These are phyloP conservation scores for Talaromyces stipitatus DNA, from an alignment of 495 filamentous ascomycete genomes.

Conservation along the genomic window DNA sequence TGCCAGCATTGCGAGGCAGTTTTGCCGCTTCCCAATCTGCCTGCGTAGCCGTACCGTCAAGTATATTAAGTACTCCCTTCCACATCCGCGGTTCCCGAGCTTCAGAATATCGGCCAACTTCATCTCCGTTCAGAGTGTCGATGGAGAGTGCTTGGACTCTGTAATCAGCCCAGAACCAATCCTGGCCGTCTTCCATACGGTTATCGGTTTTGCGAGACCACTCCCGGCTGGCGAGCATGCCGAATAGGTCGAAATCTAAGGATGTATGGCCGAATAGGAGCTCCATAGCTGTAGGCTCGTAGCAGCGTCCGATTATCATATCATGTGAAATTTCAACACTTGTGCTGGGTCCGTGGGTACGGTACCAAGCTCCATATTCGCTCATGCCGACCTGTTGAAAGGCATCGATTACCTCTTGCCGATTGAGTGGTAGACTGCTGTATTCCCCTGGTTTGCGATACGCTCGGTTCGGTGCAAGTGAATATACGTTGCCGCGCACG, in stretches of 20 bases:
- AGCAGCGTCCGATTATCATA: conserved; percentile 47
- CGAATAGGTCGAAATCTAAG: conserved; percentile 25
- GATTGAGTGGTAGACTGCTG: conserved; percentile 19
- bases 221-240: conserved; percentile 29
- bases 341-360: conserved; percentile 25
- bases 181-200: conserved; percentile 33
- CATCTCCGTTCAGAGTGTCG: conserved; percentile 43
- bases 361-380: conserved; percentile 43
- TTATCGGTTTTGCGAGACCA: conserved; percentile 35
- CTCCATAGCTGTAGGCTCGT: conserved; percentile 39
- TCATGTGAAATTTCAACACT: conserved; percentile 38
- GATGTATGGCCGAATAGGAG: conserved; percentile 31
- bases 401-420: conserved; percentile 20
- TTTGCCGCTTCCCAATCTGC: conserved; percentile 17
- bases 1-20: conserved; percentile 16
- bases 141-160: conserved; percentile 47
- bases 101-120: conserved; percentile 34
- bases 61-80: conserved; percentile 34
- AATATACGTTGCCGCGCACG: conserved; percentile 44
- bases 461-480: conserved; percentile 23
- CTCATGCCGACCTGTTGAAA: conserved; percentile 35
- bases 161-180: conserved; percentile 51
- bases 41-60: conserved; percentile 26
- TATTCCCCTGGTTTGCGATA: conserved; percentile 13
- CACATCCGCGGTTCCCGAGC: conserved; percentile 36